Evolutionary conservation across 306 rosid species (phyloP), one percentile per base, ranked within the genome.

Genomic region (Malus asiatica): DNA sequence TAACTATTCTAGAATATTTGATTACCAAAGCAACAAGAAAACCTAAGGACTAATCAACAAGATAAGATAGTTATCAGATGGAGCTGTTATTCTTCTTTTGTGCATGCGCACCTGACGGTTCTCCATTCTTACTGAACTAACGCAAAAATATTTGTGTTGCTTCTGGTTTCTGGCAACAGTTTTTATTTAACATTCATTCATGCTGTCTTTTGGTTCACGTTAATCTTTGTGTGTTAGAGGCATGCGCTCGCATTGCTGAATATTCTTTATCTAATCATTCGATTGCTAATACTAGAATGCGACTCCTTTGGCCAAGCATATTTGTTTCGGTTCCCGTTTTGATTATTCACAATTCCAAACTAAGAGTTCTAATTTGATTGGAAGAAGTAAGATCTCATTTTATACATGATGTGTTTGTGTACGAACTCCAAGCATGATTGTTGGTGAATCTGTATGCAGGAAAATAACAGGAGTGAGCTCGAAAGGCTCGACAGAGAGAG

Each of bases 401-500:
- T 22, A 40, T 58, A 38, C 44, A 8, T 6, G 16, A 11, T 3
- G 75, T 20, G 42, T 22, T 6, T 72, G 1, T 11, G 42, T 48
- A 53, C 19, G 3, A 61, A 18, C 29, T 53, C 2, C 14, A 46
- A 73, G 57, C 42, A 27, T 76, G 32, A 74, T 2, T 33, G 14
- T 35, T 55, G 76, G 71, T 59, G 78, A 69, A 66, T 53, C 33
- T 27, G 0, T 66, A 32, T 80, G 89, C 91, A 91, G 97, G 98
- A 93, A 79, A 90, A 93, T 82, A 93, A 91, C 83, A 84, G 82
- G 87, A 85, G 61, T 71, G 97, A 94, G 80, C 94, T 94, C 65
- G 96, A 91, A 84, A 91, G 98, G 86, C 81, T 94, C 67, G 97
- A 91, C 68, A 86, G 64, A 70, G 98, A 94, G 84, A 90, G 87